phyloP scores from a whole-genome alignment of 1,284 basidiomycete genomes.

The Puccinia polysora region DNA sequence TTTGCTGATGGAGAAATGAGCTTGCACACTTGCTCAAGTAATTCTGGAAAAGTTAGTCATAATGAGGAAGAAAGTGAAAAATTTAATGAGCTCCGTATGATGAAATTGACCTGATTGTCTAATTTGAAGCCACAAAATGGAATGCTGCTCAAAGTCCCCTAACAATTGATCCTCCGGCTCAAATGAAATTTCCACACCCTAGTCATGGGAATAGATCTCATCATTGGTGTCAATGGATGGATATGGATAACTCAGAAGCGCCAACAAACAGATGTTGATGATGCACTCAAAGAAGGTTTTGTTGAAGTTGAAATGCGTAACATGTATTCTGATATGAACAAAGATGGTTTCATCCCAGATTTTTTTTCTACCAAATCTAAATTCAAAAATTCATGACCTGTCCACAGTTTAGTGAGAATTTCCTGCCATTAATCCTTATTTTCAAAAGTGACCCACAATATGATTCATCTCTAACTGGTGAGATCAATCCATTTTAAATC shows the following conservation, averaged over 20 bases:
- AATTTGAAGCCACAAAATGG: conserved; percentile 96
- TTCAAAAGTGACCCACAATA: no score
- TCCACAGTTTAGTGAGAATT: no score
- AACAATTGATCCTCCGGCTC: conserved; percentile 78
- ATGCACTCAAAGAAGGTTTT: conserved; percentile 24
- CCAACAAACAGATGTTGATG: background rate
- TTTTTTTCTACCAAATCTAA: no score
- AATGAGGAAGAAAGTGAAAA: no score
- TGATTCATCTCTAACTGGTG: no score
- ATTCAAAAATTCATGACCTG: no score
- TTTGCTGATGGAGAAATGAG: conserved; percentile 92
- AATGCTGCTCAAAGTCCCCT: conserved; percentile 73
- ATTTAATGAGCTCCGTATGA: no score
- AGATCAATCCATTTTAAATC: no score
- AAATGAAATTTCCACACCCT: conserved; percentile 92
- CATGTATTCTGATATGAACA: conserved; percentile 38
- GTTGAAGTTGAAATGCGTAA: conserved; percentile 16
- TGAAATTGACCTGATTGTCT: no score
- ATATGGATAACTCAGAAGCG: conserved; percentile 69
- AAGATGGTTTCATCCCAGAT: no score
- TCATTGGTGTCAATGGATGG: conserved; percentile 91
- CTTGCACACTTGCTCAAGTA: conserved; percentile 87
- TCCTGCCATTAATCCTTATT: no score
- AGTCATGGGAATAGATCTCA: conserved; percentile 85
- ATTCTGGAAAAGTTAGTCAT: conserved; percentile 80